phyloP scores from a whole-genome alignment of 106 monocot species.

The Narthecium ossifragum region DNA sequence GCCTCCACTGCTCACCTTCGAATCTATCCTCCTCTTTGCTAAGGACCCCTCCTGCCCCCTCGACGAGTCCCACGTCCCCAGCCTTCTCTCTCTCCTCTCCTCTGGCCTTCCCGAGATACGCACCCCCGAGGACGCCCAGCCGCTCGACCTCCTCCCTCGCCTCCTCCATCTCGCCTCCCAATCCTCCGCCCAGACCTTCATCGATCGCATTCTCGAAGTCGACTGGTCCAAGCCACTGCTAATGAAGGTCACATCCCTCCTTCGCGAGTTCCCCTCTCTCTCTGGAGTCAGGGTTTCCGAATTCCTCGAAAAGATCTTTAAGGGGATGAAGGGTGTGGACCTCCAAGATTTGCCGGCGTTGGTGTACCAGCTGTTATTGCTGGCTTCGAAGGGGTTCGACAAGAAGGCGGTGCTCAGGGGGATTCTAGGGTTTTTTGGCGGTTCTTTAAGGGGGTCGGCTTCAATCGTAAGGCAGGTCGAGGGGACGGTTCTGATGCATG shows the following conservation, averaged over 20 bases:
- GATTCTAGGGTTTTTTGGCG: conserved; percentile 60
- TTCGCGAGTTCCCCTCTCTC: conserved; percentile 41
- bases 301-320: conserved; percentile 51
- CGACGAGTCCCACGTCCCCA: too few species aligned
- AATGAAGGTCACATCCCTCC: conserved; percentile 48
- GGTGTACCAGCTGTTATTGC: conserved; percentile 71
- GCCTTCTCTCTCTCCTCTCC: conserved; percentile 22
- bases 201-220: conserved; percentile 17
- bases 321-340: conserved; percentile 45
- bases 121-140: conserved; percentile 30
- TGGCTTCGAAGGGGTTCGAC: conserved; percentile 60
- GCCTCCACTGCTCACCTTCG: conserved; percentile 16
- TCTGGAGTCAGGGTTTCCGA: conserved; percentile 22
- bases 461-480: conserved; percentile 72
- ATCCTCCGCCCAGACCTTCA: not conserved
- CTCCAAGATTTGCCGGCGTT: conserved; percentile 84
- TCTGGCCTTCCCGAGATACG: conserved; percentile 12
- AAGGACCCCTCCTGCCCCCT: too few species aligned
- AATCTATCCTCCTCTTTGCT: conserved; percentile 28
- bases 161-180: conserved; percentile 23
- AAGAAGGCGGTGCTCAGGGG: conserved; percentile 42
- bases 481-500: conserved; percentile 82
- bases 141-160: conserved; percentile 59
- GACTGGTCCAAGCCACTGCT: conserved; percentile 57
- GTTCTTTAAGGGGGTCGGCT: conserved; percentile 29